Percentiles rank a stretch among this genome's conserved stretches.
Conservation (phyloP, 139 green algal genomes). For the Tetradesmus obliquus region DNA sequence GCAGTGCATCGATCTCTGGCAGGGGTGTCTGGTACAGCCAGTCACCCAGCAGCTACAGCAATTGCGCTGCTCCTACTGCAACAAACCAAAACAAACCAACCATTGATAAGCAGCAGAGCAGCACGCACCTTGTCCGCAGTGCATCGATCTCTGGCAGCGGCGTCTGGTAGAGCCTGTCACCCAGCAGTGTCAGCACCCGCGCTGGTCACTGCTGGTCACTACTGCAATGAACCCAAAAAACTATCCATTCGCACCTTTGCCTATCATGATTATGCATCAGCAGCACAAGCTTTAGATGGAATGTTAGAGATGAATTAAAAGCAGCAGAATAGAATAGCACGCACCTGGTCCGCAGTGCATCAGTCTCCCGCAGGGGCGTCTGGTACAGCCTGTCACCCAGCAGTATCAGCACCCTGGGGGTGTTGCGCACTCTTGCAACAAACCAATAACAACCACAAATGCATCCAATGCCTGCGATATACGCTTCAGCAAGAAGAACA, state of each 20-base stretch:
- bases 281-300: too few species aligned
- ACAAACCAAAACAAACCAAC: too few species aligned
- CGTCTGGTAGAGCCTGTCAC: slow-evolving; percentile 57
- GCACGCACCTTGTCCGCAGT: slow-evolving; percentile 43
- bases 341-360: slow-evolving; percentile 39
- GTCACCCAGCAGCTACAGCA: slow-evolving; percentile 58
- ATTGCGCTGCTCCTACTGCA: slow-evolving; percentile 14
- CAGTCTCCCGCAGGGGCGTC: slow-evolving; percentile 53
- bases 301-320: too few species aligned
- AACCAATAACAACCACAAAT: too few species aligned
- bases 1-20: slow-evolving; percentile 51
- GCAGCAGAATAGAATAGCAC: neutral
- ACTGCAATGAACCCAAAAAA: too few species aligned
- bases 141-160: slow-evolving; percentile 53
- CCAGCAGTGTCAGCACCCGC: slow-evolving; percentile 59
- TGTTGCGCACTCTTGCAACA: neutral
- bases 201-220: too few species aligned
- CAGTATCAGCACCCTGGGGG: slow-evolving; percentile 65
- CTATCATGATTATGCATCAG: too few species aligned
- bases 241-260: too few species aligned
- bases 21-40: slow-evolving; percentile 57
- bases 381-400: slow-evolving; percentile 56
- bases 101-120: neutral
- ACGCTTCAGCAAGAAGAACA: neutral
- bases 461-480: too few species aligned